Evolutionary conservation across 352 stramenopile genomes (phyloP), one percentile per base, ranked within the genome.

Genomic region (Phytophthora podocarpi): DNA sequence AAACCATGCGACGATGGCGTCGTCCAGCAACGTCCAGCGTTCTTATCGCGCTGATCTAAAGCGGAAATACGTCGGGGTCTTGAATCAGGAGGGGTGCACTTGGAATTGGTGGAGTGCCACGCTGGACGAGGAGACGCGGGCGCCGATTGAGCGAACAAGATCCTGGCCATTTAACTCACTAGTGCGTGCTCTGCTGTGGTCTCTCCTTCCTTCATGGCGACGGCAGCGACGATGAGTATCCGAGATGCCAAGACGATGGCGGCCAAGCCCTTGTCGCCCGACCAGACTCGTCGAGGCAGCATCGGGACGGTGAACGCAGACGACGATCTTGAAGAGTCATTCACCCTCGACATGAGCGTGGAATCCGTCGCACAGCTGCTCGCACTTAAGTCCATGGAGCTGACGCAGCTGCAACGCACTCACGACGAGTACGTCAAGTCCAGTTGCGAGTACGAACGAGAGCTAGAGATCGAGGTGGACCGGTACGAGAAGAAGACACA

Each of bases 361-460:
- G 55, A 70, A n/a, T 23, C 42, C 6, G 18, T 66, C 8, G 54
- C 40, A 16, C 47, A 63, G 16, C 16, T 80, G 2, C 41, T 82
- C 26, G 55, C 58, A 1, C 35, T 61, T 16, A 76, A 77, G 48
- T 30, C 72, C 4, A 34, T 48, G 9, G 78, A 90, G 52, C 64
- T 92, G 1, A 58, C 55, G 39, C 64, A 76, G 47, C 43, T 93
- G 30, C 83, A 93, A 43, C 59, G 65, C 36, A 82, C 72, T 4
- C 79, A 90, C 35, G 81, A 93, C 50, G 81, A 93, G 52, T 93
- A 88, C 64, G 67, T 93, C 39, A 74, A 74, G 35, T 91, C 81
- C 1, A 91, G 79, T 32, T 86, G 81, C 52, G 81, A 93, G 58
- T 91, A 91, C 37, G 84, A 93, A 49, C 76, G 73, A 5, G 81